Evolutionary conservation across 73 alveolate species (phyloP).

Genomic region (Symbiodinium pilosum): DNA sequence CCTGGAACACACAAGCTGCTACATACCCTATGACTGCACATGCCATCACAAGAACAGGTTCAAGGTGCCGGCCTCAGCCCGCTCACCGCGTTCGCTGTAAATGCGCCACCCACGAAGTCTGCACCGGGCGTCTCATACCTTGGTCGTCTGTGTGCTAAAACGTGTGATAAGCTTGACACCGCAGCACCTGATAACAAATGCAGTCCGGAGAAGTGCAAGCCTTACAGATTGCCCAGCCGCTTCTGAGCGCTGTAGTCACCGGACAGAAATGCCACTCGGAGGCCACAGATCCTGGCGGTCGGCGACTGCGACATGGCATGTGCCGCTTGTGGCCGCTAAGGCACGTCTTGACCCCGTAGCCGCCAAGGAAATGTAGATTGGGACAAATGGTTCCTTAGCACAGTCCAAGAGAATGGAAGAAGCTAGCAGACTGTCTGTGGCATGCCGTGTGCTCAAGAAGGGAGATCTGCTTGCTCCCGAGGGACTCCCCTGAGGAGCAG

Average conservation of each 20-base stretch:
- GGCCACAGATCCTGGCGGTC: slow-evolving; percentile 61
- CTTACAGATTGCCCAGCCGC: not conserved
- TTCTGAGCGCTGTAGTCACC: slow-evolving; percentile 64
- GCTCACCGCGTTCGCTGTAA: slow-evolving; percentile 72
- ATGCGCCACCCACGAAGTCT: slow-evolving; percentile 85
- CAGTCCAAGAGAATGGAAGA: not conserved
- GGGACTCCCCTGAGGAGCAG: slow-evolving; percentile 63
- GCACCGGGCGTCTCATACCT: slow-evolving; percentile 64
- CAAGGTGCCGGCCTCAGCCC: slow-evolving; percentile 50
- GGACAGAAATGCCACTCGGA: slow-evolving; percentile 69
- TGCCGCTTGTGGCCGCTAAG: not conserved
- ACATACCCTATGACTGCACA: no score
- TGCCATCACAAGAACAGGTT: no score
- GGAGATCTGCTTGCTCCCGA: not conserved
- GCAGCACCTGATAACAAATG: no score
- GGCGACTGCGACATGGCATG: no score
- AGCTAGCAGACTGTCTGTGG: not conserved
- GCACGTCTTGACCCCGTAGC: slow-evolving; percentile 79
- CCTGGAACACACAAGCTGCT: not conserved
- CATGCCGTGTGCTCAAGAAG: no score
- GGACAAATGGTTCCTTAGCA: slow-evolving; percentile 46
- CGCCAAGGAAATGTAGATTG: slow-evolving; percentile 84
- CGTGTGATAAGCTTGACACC: no score
- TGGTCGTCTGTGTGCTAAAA: not conserved
- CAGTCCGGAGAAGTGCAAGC: not conserved